These are phyloP conservation scores for Triglochin maritima DNA, from an alignment of 106 monocot species.

Conservation along the genomic window DNA sequence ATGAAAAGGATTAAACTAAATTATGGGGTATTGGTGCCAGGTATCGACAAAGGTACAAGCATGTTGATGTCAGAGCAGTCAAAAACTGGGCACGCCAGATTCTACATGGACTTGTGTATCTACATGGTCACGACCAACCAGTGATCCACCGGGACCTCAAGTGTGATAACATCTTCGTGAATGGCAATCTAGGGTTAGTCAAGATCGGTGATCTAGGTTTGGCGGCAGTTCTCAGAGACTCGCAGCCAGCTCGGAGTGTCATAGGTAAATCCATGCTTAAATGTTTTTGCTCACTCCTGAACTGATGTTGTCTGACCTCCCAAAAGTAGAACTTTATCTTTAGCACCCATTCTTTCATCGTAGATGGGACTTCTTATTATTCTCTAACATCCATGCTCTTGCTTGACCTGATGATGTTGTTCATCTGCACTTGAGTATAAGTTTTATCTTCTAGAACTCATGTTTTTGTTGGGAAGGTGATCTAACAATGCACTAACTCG, in stretches of 20 bases:
- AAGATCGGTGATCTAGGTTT: slow-evolving; percentile 98
- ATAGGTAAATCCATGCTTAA: slow-evolving; percentile 34
- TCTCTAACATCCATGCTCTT: no score
- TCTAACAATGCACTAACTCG: no score
- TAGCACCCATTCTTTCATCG: no score
- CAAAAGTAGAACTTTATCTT: no score
- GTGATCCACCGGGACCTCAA: slow-evolving; percentile 98
- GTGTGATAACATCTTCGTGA: slow-evolving; percentile 93
- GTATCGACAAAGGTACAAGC: slow-evolving; percentile 69
- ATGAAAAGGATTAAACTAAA: not conserved
- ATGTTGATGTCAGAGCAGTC: slow-evolving; percentile 58
- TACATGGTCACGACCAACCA: slow-evolving; percentile 72
- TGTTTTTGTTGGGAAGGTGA: no score
- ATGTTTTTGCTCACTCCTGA: not conserved
- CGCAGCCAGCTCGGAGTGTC: slow-evolving; percentile 72
- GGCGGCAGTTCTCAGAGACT: slow-evolving; percentile 67
- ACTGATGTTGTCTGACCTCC: no score
- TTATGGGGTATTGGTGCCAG: slow-evolving; percentile 23
- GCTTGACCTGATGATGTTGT: no score
- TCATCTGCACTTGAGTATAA: no score
- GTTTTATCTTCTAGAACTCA: no score
- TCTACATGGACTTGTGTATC: slow-evolving; percentile 64
- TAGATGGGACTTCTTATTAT: no score
- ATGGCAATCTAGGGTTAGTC: slow-evolving; percentile 89
- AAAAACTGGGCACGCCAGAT: slow-evolving; percentile 83